These are phyloP conservation scores for Lepidopterella palustris DNA, from an alignment of 495 filamentous ascomycete genomes.

Conservation along the genomic window DNA sequence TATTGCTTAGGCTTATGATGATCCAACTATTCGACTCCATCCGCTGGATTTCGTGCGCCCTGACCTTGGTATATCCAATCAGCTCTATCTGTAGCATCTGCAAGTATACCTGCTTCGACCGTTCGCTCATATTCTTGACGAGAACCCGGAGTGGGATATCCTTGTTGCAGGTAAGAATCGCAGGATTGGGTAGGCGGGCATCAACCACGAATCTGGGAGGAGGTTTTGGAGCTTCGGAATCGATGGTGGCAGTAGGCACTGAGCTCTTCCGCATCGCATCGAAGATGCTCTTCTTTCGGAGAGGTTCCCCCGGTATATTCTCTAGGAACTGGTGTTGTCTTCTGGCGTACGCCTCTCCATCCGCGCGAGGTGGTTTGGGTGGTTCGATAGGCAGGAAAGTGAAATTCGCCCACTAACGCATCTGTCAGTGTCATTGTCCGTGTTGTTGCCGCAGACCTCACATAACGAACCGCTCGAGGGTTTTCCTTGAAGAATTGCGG, in stretches of 20 bases:
- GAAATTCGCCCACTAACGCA: conserved; percentile 46
- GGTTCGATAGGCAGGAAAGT: conserved; percentile 92
- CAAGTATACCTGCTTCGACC: conserved; percentile 59
- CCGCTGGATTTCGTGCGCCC: conserved; percentile 62
- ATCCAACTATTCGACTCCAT: conserved; percentile 64
- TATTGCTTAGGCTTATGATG: conserved; percentile 58
- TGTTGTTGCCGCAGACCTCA: neutral
- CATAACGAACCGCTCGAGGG: conserved; percentile 54
- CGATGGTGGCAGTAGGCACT: conserved; percentile 15
- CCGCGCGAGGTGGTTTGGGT: conserved; percentile 58
- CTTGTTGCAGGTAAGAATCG: conserved; percentile 83
- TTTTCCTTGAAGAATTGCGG: conserved; percentile 83
- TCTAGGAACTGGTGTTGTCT: conserved; percentile 67
- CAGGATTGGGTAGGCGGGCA: conserved; percentile 76
- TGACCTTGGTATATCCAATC: conserved; percentile 68
- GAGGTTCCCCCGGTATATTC: conserved; percentile 51
- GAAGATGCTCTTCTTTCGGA: conserved; percentile 20
- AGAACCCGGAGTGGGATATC: conserved; percentile 75
- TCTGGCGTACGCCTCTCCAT: conserved; percentile 76
- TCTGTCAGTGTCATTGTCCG: neutral
- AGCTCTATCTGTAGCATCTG: conserved; percentile 74
- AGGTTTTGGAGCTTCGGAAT: conserved; percentile 15
- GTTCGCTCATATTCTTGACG: conserved; percentile 62
- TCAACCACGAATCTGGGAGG: conserved; percentile 60
- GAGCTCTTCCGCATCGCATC: conserved; percentile 13